Evolutionary conservation across 768 basidiomycete species (phyloP).

Genomic region (Boletus vinaceobasis): DNA sequence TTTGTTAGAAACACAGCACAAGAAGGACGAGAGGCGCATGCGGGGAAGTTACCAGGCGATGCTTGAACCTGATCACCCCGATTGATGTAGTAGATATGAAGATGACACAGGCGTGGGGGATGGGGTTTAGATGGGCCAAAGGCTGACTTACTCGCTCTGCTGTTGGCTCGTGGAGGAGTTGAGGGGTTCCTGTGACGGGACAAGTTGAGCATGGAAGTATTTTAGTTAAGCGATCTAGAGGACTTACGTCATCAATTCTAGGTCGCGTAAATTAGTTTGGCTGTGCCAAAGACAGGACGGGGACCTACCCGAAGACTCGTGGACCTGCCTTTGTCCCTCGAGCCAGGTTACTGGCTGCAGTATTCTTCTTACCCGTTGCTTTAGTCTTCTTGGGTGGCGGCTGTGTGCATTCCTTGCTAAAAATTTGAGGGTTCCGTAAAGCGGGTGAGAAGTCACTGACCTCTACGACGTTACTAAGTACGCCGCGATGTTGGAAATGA

Average conservation of each 20-base stretch:
- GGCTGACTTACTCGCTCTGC: slow-evolving; percentile 31
- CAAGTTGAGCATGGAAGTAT: slow-evolving; percentile 10
- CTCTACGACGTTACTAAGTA: slow-evolving; percentile 19
- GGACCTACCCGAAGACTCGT: slow-evolving; percentile 11
- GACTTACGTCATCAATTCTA: slow-evolving; percentile 35
- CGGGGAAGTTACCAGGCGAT: slow-evolving; percentile 30
- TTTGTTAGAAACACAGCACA: slow-evolving; percentile 63
- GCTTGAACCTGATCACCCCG: slow-evolving; percentile 23
- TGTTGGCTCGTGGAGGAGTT: slow-evolving; percentile 20
- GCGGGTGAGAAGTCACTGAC: slow-evolving; percentile 21
- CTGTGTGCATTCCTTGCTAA: slow-evolving; percentile 12
- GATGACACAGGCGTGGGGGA: slow-evolving; percentile 8
- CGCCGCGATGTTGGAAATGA: slow-evolving; percentile 10
- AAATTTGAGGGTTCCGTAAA: background rate
- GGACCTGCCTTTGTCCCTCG: slow-evolving; percentile 20
- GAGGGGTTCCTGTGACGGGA: slow-evolving; percentile 25
- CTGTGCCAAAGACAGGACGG: background rate
- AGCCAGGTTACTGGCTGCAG: slow-evolving; percentile 3
- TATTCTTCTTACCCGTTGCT: slow-evolving; percentile 24
- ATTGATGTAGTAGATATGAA: slow-evolving; percentile 12
- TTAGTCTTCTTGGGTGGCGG: slow-evolving; percentile 43
- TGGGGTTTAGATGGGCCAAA: slow-evolving; percentile 18
- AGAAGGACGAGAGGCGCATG: slow-evolving; percentile 61
- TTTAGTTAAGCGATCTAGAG: slow-evolving; percentile 15
- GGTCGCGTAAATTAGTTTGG: background rate